These are phyloP conservation scores for Tremella yokohamensis DNA, from an alignment of 768 basidiomycete species.

Conservation along the genomic window DNA sequence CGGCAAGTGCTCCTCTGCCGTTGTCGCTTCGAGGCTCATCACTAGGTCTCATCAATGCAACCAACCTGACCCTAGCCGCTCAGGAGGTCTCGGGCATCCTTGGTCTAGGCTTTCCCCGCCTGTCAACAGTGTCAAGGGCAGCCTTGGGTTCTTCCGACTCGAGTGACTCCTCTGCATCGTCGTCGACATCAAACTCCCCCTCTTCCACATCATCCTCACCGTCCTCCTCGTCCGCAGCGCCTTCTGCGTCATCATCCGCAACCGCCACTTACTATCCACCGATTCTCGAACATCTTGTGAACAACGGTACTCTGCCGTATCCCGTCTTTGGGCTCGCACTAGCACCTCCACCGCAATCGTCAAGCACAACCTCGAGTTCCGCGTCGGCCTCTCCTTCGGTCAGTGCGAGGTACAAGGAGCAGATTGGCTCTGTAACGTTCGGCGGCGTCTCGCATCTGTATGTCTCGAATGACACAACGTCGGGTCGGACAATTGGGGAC, in stretches of 20 bases:
- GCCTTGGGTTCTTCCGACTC: constrained; percentile 1
- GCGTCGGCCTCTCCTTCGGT: constrained; percentile 23
- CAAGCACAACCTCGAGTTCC: constrained; percentile 15
- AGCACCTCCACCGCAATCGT: constrained; percentile 18
- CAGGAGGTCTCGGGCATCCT: constrained; percentile 39
- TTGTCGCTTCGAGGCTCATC: not conserved
- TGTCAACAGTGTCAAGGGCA: constrained; percentile 18
- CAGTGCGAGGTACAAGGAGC: constrained; percentile 15
- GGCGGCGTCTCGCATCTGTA: constrained; percentile 38
- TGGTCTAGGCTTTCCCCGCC: constrained; percentile 42
- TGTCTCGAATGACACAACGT: constrained; percentile 13
- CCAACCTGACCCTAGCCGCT: constrained; percentile 32
- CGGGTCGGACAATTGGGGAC: constrained; percentile 33
- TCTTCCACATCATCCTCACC: constrained; percentile 8
- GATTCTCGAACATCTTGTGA: constrained; percentile 30
- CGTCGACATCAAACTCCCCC: constrained; percentile 7
- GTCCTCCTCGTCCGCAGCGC: constrained; percentile 15
- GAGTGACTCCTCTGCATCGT: constrained; percentile 5
- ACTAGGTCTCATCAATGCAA: constrained; percentile 36
- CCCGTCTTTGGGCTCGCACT: constrained; percentile 41
- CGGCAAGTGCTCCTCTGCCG: constrained; percentile 14
- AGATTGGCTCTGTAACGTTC: constrained; percentile 32
- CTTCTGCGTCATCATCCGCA: constrained; percentile 7
- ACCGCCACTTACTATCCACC: constrained; percentile 32
- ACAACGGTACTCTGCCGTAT: constrained; percentile 25